Base-by-base conservation (phyloP, 1,284 basidiomycete genomes). In the Neotropicomus parvogracilis region DNA sequence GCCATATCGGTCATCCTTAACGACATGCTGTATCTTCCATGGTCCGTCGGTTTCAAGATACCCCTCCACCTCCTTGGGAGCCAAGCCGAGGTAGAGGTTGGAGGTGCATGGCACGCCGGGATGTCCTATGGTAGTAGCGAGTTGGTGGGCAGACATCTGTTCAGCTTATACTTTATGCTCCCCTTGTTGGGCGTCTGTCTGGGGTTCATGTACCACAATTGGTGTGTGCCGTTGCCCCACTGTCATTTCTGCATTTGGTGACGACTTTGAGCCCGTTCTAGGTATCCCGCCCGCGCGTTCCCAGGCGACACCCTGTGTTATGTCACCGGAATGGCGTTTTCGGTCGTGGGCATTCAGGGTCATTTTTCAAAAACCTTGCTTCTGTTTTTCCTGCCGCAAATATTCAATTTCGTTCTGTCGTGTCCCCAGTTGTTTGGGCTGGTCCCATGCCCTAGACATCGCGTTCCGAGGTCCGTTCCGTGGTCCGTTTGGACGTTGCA, bases 221-320 rank as follows among this genome's bases (percentile, higher is more conserved):
- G 94, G 94, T 93, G 48, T 42, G 85, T 69, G 24, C 40, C 49
- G 34, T 17, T 3, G 3, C 55, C 49, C 28, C 21, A 32, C 16
- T 8, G 14, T 17, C 24, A 14, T 32, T 31, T 27, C 40, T 16
- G 28, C 26, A 12, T 35, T 21, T 27, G 12, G 26, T 31, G 24
- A 40, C 33, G 34, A 21, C 6, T n/a, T n/a, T n/a, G n/a, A n/a
- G n/a, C 11, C 14, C 14, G 20, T 46, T 37, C 45, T 24, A 97
- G 94, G 92, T 98, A 97, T 65, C 97, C 97, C 1, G 91, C 95
- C 7, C 79, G 85, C 26, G 93, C 83, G 0, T 99, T 99, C 67
- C 92, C 95, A 0, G 97, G 97, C 3, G 97, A 99, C 65, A 99
- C 97, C 1, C 80, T 98, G 33, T 99, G 97, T 70, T 99, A 99